Evolutionary conservation across 495 filamentous ascomycete species (phyloP).

Genomic region (Amorphotheca resinae): DNA sequence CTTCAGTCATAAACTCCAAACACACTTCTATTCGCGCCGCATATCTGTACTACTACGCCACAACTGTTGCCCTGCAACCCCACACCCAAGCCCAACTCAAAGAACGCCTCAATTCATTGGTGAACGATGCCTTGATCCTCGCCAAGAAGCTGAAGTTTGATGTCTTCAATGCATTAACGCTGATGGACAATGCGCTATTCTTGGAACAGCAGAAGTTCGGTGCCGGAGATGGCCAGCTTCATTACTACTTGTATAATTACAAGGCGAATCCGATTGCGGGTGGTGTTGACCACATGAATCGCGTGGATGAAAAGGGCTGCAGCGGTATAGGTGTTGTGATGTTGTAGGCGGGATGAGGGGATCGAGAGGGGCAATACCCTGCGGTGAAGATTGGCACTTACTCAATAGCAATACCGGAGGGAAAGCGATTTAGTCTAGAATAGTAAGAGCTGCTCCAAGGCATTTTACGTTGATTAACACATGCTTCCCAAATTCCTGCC

Average conservation of each 20-base stretch:
- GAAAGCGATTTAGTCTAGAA: too few relatives aligned
- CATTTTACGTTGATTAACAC: too few relatives aligned
- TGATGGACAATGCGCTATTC: conserved; percentile 89
- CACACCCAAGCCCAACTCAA: conserved; percentile 45
- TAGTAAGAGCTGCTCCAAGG: too few relatives aligned
- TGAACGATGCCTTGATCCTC: conserved; percentile 76
- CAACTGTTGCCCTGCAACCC: conserved; percentile 58
- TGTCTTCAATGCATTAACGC: conserved; percentile 89
- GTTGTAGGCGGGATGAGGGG: conserved; percentile 34
- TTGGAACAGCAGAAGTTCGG: conserved; percentile 88
- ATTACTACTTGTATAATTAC: conserved; percentile 97
- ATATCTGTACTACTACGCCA: conserved; percentile 94
- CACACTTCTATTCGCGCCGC: conserved; percentile 70
- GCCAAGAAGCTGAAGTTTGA: conserved; percentile 84
- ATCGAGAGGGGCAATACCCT: too few relatives aligned
- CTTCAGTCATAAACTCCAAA: conserved; percentile 73
- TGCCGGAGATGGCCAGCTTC: conserved; percentile 80
- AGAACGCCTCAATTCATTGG: conserved; percentile 57
- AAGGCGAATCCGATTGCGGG: conserved; percentile 67
- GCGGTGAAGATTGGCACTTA: too few relatives aligned
- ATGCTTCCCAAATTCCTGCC: too few relatives aligned
- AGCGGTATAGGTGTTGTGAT: conserved; percentile 87
- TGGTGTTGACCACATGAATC: conserved; percentile 68
- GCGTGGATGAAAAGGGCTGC: conserved; percentile 51
- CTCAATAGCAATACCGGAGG: too few relatives aligned